Evolutionary conservation across 1,284 basidiomycete genomes (phyloP), one percentile per base, ranked within the genome.

Genomic region (Moesziomyces sp.): DNA sequence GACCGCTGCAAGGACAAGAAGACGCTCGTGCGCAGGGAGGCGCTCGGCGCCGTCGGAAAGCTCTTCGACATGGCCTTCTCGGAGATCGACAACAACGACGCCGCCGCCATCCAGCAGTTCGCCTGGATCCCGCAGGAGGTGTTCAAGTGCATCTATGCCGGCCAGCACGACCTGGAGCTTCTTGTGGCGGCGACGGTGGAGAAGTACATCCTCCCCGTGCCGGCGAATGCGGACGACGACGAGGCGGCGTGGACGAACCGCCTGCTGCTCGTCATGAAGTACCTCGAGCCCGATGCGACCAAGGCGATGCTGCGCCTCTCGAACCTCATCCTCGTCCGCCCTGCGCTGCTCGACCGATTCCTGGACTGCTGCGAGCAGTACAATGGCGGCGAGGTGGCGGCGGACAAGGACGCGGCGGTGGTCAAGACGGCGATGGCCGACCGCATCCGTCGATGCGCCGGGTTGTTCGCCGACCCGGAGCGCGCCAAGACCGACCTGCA

Each of bases 41-140:
- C 96, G 0, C 87, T 93, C 66, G 89, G 88, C 43, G 89, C 90
- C 10, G 84, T 97, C 0, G 93, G 91, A 3, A 91, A 89, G 74
- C 85, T 97, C 1, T 99, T 92, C 84, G 88, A 88, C 66, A 86
- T 92, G 28, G 94, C 94, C 0, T 94, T 90, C 83, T 88, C 92
- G 0, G 93, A 97, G 83, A 95, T 98, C 93, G 93, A 96, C 82
- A 91, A 89, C 65, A 90, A 90, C 58, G 92, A 94, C 64, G 85
- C 88, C 0, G 86, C 88, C 0, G 93, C 94, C 0, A 87, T 91
- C 19, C 84, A 87, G 21, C 93, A 96, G 56, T 97, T 99, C 80
- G 89, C 89, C 0, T 99, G 97, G 97, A 98, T 99, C 66, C 95
- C 97, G 0, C 88, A 91, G 35, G 87, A 88, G 44, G 86, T 99